Percentiles rank a stretch among this genome's conserved stretches.
phyloP scores from a whole-genome alignment of 2,329 filamentous ascomycete species.

The Diaporthe citri region DNA sequence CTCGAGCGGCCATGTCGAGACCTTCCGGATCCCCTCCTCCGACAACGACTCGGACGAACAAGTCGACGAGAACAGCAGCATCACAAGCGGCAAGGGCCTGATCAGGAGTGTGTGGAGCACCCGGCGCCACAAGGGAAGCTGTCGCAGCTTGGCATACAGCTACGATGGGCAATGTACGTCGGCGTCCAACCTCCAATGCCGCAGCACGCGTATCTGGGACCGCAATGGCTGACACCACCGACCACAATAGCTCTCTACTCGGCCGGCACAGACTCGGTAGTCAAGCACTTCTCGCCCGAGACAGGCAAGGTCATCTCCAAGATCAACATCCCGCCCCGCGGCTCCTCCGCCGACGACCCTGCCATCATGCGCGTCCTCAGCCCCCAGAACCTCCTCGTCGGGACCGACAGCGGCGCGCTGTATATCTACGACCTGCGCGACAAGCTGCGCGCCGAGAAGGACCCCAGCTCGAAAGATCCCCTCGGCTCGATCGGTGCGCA shows the following conservation, averaged over 20 bases:
- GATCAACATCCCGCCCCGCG: constrained; percentile 75
- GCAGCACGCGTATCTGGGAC: background rate
- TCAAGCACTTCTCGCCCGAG: constrained; percentile 66
- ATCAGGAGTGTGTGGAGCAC: constrained; percentile 91
- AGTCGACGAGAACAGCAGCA: constrained; percentile 61
- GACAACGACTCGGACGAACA: constrained; percentile 65
- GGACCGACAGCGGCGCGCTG: constrained; percentile 89
- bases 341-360: constrained; percentile 75
- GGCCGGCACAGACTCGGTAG: constrained; percentile 68
- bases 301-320: constrained; percentile 83
- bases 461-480: constrained; percentile 16
- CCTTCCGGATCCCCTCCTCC: constrained; percentile 77
- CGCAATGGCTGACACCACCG: background rate
- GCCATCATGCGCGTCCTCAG: constrained; percentile 86
- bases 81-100: constrained; percentile 75
- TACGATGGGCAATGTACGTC: constrained; percentile 77
- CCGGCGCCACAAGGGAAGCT: constrained; percentile 92
- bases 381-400: constrained; percentile 88
- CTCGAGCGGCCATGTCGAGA: constrained; percentile 86
- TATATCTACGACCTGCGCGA: constrained; percentile 89
- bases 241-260: constrained; percentile 68
- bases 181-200: background rate
- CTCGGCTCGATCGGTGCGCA: constrained; percentile 65
- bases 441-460: constrained; percentile 44
- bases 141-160: constrained; percentile 83